These are phyloP conservation scores for Calocybe gangraenosa DNA, from an alignment of 768 basidiomycete species.

Conservation along the genomic window DNA sequence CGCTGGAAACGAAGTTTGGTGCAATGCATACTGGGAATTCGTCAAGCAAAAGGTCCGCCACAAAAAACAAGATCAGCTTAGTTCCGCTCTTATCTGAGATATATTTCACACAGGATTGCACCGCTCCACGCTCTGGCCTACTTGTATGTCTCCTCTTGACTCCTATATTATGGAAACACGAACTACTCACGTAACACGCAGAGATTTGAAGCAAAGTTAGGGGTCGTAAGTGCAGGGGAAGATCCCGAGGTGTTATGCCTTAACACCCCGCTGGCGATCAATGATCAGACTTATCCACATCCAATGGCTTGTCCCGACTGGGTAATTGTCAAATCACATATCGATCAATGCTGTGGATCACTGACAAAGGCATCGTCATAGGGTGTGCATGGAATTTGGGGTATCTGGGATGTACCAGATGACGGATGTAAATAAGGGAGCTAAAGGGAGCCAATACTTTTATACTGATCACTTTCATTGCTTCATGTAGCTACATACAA, in stretches of 20 bases:
- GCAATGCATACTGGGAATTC: neutral
- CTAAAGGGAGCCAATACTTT: too few species aligned
- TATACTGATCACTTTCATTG: too few species aligned
- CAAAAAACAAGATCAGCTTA: neutral
- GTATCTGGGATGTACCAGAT: too few species aligned
- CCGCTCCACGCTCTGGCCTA: too few species aligned
- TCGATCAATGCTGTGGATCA: neutral
- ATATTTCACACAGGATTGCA: too few species aligned
- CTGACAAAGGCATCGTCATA: neutral
- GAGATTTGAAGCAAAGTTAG: neutral
- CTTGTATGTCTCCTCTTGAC: too few species aligned
- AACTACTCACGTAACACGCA: neutral
- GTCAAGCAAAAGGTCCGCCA: neutral
- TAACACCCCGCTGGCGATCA: neutral
- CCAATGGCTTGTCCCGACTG: neutral
- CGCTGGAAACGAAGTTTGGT: neutral
- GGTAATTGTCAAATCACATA: neutral
- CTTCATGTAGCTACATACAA: too few species aligned
- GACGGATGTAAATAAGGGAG: neutral
- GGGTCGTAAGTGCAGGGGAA: neutral
- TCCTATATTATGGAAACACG: neutral
- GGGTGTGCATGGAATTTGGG: too few species aligned
- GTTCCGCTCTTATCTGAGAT: too few species aligned
- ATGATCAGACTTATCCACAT: neutral
- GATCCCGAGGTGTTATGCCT: neutral